phyloP scores from a whole-genome alignment of 2,329 filamentous ascomycete genomes.

The Raffaelea ambrosiae region DNA sequence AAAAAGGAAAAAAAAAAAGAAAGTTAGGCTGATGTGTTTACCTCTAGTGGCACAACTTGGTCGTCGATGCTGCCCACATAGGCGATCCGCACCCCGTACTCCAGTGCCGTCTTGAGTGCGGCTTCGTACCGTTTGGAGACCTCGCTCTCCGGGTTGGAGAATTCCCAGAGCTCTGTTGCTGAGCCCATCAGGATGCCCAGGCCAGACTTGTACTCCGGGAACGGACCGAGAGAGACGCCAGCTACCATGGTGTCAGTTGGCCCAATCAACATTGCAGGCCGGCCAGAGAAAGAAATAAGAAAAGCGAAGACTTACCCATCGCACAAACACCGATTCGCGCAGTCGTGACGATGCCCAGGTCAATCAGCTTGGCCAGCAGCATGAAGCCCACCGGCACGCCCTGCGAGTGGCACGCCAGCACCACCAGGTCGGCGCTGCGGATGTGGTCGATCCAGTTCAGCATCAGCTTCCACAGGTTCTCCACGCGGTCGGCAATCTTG shows the following conservation, averaged over 20 bases:
- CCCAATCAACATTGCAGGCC: conserved; percentile 8
- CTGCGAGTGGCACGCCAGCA: conserved; percentile 92
- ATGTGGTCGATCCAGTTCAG: conserved; percentile 94
- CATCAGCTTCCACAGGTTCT: conserved; percentile 87
- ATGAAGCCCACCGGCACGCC: conserved; percentile 91
- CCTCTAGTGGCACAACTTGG: conserved; percentile 87
- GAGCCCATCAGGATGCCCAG: conserved; percentile 81
- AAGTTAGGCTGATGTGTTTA: conserved; percentile 25
- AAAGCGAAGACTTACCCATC: too few species aligned
- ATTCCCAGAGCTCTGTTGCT: conserved; percentile 92
- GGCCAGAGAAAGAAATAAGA: neutral
- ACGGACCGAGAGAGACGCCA: conserved; percentile 87
- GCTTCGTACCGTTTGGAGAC: conserved; percentile 76
- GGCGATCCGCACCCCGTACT: conserved; percentile 72
- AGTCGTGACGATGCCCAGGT: conserved; percentile 72
- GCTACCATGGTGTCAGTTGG: too few species aligned
- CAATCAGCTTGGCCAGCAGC: conserved; percentile 85
- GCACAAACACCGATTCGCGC: conserved; percentile 79
- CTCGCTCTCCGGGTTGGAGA: conserved; percentile 70
- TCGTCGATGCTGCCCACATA: conserved; percentile 95
- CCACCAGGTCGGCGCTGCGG: conserved; percentile 75
- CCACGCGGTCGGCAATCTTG: conserved; percentile 79
- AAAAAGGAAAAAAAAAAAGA: neutral
- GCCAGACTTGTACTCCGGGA: conserved; percentile 81
- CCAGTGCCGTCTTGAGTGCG: conserved; percentile 64